Percentiles rank a stretch among this genome's conserved stretches.
Conservation (phyloP, 192 early-diverging fungal species). For the Coemansia sp. region DNA sequence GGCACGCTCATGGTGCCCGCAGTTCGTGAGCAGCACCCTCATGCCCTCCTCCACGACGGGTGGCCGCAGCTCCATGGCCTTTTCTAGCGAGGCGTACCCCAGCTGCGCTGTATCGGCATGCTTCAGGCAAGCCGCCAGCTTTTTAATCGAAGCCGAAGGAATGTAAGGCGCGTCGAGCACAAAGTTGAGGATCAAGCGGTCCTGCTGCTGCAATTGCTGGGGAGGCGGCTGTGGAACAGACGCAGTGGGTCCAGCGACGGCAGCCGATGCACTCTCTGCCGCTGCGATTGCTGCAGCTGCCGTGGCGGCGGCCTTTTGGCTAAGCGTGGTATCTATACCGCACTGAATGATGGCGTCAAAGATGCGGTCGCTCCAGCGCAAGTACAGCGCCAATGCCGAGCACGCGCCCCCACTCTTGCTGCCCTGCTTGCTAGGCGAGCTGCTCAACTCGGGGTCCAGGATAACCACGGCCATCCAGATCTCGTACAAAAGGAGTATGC, state of each 20-base stretch:
- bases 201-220: constrained; percentile 11
- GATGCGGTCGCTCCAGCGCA: constrained; percentile 45
- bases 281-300: constrained; percentile 14
- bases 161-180: constrained; percentile 43
- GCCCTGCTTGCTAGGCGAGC: constrained; percentile 1
- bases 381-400: constrained; percentile 36
- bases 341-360: constrained; percentile 34
- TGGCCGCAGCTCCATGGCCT: constrained; percentile 50
- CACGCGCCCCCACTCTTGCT: neutral
- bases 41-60: constrained; percentile 38
- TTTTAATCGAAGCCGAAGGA: constrained; percentile 6
- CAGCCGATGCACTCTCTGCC: neutral
- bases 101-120: constrained; percentile 25
- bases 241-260: neutral
- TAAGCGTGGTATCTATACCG: constrained; percentile 20
- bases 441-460: constrained; percentile 32
- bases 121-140: constrained; percentile 29
- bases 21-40: constrained; percentile 37
- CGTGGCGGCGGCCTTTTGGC: constrained; percentile 12
- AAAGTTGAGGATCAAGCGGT: constrained; percentile 34
- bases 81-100: constrained; percentile 38
- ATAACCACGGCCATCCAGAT: constrained; percentile 50
- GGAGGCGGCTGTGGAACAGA: neutral
- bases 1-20: constrained; percentile 28
- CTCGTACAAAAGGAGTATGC: constrained; percentile 45